A percentile compares a stretch with the other conserved stretches of the same genome.
phyloP scores from a whole-genome alignment of 768 basidiomycete genomes.

The Mycena crocata region DNA sequence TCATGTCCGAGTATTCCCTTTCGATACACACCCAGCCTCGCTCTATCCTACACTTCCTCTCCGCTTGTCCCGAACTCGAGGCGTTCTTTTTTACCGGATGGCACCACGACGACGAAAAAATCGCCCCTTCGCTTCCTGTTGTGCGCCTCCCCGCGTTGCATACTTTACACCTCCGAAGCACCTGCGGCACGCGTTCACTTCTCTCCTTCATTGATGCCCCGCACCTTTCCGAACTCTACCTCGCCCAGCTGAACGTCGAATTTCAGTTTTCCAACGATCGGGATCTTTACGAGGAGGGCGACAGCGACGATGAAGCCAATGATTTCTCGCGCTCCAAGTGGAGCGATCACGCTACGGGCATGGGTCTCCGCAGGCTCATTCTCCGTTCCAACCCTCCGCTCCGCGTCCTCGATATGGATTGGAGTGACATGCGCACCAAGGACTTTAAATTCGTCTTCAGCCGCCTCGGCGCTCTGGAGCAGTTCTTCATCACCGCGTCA shows the following conservation, averaged over 20 bases:
- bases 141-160: conserved; percentile 70
- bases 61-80: conserved; percentile 70
- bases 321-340: conserved; percentile 84
- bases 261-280: conserved; percentile 50
- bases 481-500: conserved; percentile 81
- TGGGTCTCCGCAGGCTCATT: conserved; percentile 79
- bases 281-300: conserved; percentile 63
- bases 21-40: conserved; percentile 56
- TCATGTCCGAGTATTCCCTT: conserved; percentile 61
- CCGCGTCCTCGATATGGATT: conserved; percentile 79
- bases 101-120: conserved; percentile 56
- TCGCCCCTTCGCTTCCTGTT: conserved; percentile 48
- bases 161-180: conserved; percentile 65
- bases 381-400: conserved; percentile 72
- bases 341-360: conserved; percentile 83
- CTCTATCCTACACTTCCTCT: conserved; percentile 69
- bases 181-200: conserved; percentile 72
- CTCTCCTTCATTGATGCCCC: conserved; percentile 76
- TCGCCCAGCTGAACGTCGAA: conserved; percentile 77
- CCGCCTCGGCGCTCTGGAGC: conserved; percentile 61
- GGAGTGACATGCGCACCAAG: conserved; percentile 86
- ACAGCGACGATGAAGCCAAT: conserved; percentile 77
- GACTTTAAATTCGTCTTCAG: conserved; percentile 80
- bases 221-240: conserved; percentile 67
- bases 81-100: conserved; percentile 68